phyloP scores from a whole-genome alignment of 768 basidiomycete genomes.

The Xerocomellus amylosporus region DNA sequence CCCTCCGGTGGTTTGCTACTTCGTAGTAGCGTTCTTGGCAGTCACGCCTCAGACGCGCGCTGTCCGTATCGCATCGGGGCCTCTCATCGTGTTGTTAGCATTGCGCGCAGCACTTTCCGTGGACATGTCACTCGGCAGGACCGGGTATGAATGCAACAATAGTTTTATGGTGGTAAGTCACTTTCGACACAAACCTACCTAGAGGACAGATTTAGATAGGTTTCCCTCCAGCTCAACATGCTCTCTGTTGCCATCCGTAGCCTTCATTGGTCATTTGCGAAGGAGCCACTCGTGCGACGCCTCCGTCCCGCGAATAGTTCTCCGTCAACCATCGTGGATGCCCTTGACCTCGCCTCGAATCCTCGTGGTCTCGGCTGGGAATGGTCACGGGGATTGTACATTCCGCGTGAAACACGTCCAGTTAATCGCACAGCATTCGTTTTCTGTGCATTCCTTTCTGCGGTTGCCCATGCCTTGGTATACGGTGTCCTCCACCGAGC shows the following conservation, averaged over 20 bases:
- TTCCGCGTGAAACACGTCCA: not conserved
- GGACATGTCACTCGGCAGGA: not conserved
- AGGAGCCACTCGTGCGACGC: not conserved
- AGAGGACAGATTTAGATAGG: not conserved
- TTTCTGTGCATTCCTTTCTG: not conserved
- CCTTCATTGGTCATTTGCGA: not conserved
- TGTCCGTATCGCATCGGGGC: not conserved
- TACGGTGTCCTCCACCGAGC: not conserved
- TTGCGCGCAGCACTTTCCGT: not conserved
- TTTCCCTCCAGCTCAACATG: not conserved
- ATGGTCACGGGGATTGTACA: not conserved
- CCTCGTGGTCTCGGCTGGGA: constrained; percentile 1
- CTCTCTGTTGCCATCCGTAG: not conserved
- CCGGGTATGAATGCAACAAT: not conserved
- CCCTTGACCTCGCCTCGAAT: not conserved
- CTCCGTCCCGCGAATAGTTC: not conserved
- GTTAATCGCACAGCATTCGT: not conserved
- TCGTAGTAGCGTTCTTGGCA: not conserved
- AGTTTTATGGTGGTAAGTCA: not conserved
- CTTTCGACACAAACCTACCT: not conserved
- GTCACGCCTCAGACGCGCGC: not conserved
- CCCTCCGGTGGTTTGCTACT: not conserved
- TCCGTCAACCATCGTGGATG: not conserved
- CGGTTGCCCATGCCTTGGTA: not conserved
- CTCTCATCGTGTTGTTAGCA: not conserved